Base-by-base conservation (phyloP, 176 grass and related monocot genomes). In the Aegilops umbellulata region DNA sequence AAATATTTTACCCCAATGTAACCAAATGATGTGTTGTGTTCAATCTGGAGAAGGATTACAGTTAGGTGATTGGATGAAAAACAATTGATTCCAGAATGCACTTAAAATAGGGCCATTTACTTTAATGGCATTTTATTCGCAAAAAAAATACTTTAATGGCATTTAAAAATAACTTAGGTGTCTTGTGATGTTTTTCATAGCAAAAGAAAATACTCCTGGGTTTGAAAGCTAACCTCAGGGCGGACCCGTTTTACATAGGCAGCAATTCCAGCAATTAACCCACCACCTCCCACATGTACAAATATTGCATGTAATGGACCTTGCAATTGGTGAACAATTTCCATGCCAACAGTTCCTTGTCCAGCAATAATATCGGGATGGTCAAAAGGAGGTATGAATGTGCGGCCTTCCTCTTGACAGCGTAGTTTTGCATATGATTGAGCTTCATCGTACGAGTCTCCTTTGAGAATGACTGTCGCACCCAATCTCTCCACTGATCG, bases 391-490 rank as follows among this genome's bases (percentile, higher is more conserved):
- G 97, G 97, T 87, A 98, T 88, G 49, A 98, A 98, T 76, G 97
- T 92, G 32, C 86, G 90, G 19, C 76, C 92, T 83, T 98, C 97
- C 71, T 94, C 84, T 76, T 95, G 87, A 81, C 93, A 89, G 66
- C 84, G 58, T 87, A 85, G 86, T 89, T 94, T 98, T 35, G 97
- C 97, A 35, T 92, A 92, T 84, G 94, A 76, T 65, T 98, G 94
- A 32, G 97, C 97, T 90, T 98, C 97, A 67, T 98, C 97, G 22
- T 98, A 98, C 0, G 97, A 98, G 35, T 98, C 97, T n/a, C 97
- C 97, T 71, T 80, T 89, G 68, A 98, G 94, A 57, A 95, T 77
- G 42, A 98, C 97, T 27, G 92, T 98, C 69, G 94, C 97, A 84
- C 94, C 97, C 76, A 95, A 86, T 42, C 82, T 88, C 86, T 98